Percentiles rank a stretch among this genome's conserved stretches.
phyloP scores from a whole-genome alignment of 129 eudicot species.

The Lactuca sativa region DNA sequence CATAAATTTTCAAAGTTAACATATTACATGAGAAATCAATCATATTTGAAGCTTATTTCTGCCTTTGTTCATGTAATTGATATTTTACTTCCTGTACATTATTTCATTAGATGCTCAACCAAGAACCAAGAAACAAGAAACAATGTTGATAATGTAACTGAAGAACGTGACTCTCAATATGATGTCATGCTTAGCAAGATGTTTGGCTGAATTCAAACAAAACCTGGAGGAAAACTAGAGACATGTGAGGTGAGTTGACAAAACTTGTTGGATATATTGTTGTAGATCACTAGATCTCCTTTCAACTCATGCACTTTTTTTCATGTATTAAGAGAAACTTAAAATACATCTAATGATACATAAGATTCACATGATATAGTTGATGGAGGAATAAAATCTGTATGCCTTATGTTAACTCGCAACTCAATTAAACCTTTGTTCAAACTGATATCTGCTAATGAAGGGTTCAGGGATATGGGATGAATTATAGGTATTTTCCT shows the following conservation, averaged over 20 bases:
- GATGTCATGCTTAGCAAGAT: slow-evolving; percentile 87
- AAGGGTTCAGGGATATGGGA: too few relatives aligned
- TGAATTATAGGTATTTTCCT: too few relatives aligned
- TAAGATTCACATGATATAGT: too few relatives aligned
- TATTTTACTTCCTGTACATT: slow-evolving; percentile 12
- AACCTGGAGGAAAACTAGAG: slow-evolving; percentile 90
- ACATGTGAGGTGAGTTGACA: slow-evolving; percentile 90
- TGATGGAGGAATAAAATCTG: background rate
- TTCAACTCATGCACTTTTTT: too few relatives aligned
- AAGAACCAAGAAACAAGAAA: too few relatives aligned
- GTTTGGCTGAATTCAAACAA: slow-evolving; percentile 81
- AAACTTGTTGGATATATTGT: slow-evolving; percentile 17
- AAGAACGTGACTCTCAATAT: slow-evolving; percentile 72
- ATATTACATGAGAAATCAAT: background rate
- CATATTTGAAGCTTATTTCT: slow-evolving; percentile 9
- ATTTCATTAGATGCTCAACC: slow-evolving; percentile 43
- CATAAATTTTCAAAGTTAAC: too few relatives aligned
- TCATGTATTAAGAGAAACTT: too few relatives aligned
- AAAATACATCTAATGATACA: too few relatives aligned
- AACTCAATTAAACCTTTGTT: too few relatives aligned
- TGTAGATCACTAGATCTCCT: too few relatives aligned
- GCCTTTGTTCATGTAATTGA: background rate
- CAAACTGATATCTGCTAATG: too few relatives aligned
- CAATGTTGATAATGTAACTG: slow-evolving; percentile 44
- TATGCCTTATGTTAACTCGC: background rate